Conservation (phyloP, 2,329 filamentous ascomycete genomes). For the Calonectria naviculata region DNA sequence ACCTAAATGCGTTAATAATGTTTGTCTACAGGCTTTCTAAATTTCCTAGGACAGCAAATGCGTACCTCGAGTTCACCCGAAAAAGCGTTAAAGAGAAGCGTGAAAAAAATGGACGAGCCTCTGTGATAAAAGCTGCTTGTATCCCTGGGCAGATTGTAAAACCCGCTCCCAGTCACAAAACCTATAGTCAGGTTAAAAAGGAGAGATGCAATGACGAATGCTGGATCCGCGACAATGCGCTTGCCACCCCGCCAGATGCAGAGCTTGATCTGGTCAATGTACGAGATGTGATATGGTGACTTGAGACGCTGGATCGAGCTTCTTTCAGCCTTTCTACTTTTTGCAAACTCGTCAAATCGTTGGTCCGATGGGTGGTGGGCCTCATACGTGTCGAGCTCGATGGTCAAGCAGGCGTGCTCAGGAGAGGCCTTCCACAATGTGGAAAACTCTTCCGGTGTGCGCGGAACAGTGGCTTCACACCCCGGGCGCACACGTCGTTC, state of each 20-base stretch:
- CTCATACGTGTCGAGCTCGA: slow-evolving; percentile 44
- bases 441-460: slow-evolving; percentile 51
- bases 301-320: slow-evolving; percentile 54
- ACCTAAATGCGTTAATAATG: too few relatives aligned
- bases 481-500: slow-evolving; percentile 48
- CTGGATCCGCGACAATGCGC: slow-evolving; percentile 52
- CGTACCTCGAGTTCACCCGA: slow-evolving; percentile 47
- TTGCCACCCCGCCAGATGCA: slow-evolving; percentile 55
- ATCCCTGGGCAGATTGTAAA: slow-evolving; percentile 55
- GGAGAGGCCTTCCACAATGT: slow-evolving; percentile 44
- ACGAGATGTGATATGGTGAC: slow-evolving; percentile 59
- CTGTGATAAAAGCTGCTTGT: slow-evolving; percentile 58
- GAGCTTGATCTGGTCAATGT: slow-evolving; percentile 55
- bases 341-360: slow-evolving; percentile 33
- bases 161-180: slow-evolving; percentile 65
- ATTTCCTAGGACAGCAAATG: too few relatives aligned
- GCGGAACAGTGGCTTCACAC: slow-evolving; percentile 45
- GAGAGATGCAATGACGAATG: slow-evolving; percentile 53
- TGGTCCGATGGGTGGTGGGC: slow-evolving; percentile 27
- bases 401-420: slow-evolving; percentile 36
- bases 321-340: slow-evolving; percentile 37
- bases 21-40: too few relatives aligned
- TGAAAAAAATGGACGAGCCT: slow-evolving; percentile 62
- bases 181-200: slow-evolving; percentile 59
- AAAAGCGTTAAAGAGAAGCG: slow-evolving; percentile 63